These are phyloP conservation scores for Vicia villosa DNA, from an alignment of 306 rosid genomes.

Conservation along the genomic window DNA sequence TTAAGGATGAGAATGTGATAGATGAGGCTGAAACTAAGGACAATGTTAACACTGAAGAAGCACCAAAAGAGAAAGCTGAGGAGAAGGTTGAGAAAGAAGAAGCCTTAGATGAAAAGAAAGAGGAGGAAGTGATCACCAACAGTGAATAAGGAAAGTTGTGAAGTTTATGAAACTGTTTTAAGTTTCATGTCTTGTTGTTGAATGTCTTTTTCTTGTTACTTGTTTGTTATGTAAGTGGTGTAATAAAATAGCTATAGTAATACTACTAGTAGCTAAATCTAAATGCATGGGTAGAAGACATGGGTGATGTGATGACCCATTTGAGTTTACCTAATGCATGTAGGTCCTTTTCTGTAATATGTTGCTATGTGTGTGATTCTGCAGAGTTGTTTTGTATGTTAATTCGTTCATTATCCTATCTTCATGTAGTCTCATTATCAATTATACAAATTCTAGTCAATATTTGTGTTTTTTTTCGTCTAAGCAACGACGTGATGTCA, in stretches of 20 bases:
- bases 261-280: not conserved
- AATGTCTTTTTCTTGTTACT: not conserved
- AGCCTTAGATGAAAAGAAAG: conserved; percentile 38
- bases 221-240: not conserved
- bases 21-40: conserved; percentile 37
- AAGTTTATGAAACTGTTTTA: not conserved
- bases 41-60: conserved; percentile 33
- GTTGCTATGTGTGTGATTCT: not conserved
- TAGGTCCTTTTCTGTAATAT: not conserved
- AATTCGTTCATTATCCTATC: no score
- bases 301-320: not conserved
- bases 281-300: not conserved
- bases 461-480: no score
- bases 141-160: conserved; percentile 14
- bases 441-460: no score
- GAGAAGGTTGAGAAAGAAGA: conserved; percentile 43
- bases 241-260: conserved; percentile 7
- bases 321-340: not conserved
- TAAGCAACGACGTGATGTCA: no score
- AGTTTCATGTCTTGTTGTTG: not conserved
- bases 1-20: conserved; percentile 36
- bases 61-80: conserved; percentile 34
- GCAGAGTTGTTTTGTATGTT: not conserved
- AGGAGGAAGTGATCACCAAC: conserved; percentile 40
- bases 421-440: no score